Evolutionary conservation across 441 rosid genomes (phyloP), one percentile per base, ranked within the genome.

Genomic region (Isatis lusitanica): DNA sequence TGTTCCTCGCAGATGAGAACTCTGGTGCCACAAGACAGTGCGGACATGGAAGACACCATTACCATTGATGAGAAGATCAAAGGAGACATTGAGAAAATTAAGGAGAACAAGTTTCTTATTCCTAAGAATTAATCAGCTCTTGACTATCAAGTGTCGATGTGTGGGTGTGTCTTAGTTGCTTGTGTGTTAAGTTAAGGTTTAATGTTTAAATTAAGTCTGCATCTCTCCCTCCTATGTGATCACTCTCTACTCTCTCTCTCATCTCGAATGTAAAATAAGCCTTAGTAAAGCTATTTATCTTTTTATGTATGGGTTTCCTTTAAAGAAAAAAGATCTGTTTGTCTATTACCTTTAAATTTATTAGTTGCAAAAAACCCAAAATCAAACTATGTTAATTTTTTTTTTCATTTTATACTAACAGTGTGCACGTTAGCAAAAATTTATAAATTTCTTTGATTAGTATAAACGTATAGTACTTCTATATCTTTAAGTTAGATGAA

Each of bases 1-100:
- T 74, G 84, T 15, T 66, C 76, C 18, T 71, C 86, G 28, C 89
- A 85, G 60, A 47, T 80, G 42, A 78, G 68, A 38, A 1, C 74
- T 2, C 76, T 77, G 60, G 84, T 78, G 70, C 80, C 85, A 48
- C 81, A 73, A 58, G 52, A 62, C 13, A 74, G 78, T 39, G 67
- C 65, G 1, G 76, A 74, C 21, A 63, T 68, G 38, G 85, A 68
- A 71, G 83, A 56, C 2, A 76, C 74, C 59, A 73, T 69, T 15
- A 50, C 46, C 7, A 24, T 68, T 18, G 79, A 70, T 8, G 83
- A 77, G 57, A 66, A 77, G 68, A 63, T 71, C 40, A 75, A 62
- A 73, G 69, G 62, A 42, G 78, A 69, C 60, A 63, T 53, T 69
- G 60, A 12, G 74, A 75, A 63, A 62, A 6, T 9, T 5, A 68